Evolutionary conservation across 2,329 filamentous ascomycete species (phyloP).

Genomic region (Aureobasidium musti): DNA sequence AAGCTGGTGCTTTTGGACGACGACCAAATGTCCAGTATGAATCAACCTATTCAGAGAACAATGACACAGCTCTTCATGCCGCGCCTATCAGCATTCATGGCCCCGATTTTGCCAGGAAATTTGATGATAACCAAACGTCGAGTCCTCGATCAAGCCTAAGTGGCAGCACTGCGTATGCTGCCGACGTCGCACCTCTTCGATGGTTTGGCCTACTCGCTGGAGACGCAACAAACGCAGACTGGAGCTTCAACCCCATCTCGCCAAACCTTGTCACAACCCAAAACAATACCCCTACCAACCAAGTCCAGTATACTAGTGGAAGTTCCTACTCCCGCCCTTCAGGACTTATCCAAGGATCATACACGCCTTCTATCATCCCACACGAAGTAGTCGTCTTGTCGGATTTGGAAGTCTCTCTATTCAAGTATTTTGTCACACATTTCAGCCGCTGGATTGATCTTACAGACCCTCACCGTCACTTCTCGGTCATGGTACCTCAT

Average conservation of each 20-base stretch:
- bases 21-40: no score
- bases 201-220: conserved; percentile 54
- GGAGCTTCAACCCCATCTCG: conserved; percentile 31
- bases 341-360: conserved; percentile 18
- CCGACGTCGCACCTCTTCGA: conserved; percentile 50
- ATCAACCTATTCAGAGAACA: not conserved
- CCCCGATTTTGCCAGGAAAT: not conserved
- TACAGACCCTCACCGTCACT: conserved; percentile 45
- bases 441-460: conserved; percentile 46
- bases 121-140: not conserved
- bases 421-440: conserved; percentile 42
- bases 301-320: conserved; percentile 11
- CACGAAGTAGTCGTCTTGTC: conserved; percentile 33
- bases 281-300: conserved; percentile 2
- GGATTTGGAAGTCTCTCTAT: conserved; percentile 41
- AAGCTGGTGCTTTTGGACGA: not conserved
- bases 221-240: conserved; percentile 41
- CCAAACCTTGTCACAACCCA: not conserved
- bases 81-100: not conserved
- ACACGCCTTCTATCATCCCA: conserved; percentile 21
- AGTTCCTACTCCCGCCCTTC: conserved; percentile 31
- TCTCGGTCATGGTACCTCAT: conserved; percentile 40
- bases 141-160: conserved; percentile 32
- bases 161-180: conserved; percentile 42
- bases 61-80: not conserved